These are phyloP conservation scores for Pittosporum tobira DNA, from an alignment of 129 eudicot species.

Conservation along the genomic window DNA sequence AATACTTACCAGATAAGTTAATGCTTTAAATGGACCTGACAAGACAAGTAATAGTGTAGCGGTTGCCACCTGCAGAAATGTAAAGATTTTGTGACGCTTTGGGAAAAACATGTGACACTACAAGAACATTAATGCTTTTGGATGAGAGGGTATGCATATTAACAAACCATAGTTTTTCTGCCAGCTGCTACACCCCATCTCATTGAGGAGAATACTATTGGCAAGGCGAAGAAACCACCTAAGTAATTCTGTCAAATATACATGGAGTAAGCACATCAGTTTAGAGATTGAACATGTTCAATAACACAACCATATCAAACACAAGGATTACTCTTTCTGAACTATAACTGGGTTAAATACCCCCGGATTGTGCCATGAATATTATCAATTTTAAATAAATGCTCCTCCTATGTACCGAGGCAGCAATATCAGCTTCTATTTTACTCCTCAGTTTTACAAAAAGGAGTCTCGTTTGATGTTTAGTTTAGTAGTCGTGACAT, in stretches of 20 bases:
- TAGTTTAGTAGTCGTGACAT: not conserved
- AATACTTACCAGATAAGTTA: slow-evolving; percentile 72
- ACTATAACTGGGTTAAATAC: too few species aligned
- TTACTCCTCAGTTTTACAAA: too few species aligned
- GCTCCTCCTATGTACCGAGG: not conserved
- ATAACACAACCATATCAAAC: too few species aligned
- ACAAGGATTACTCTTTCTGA: not conserved
- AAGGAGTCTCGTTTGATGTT: not conserved
- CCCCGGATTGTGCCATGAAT: too few species aligned
- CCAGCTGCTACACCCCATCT: slow-evolving; percentile 84
- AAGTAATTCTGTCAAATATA: slow-evolving; percentile 66
- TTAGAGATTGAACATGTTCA: not conserved
- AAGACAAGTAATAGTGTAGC: slow-evolving; percentile 62
- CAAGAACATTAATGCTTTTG: too few species aligned
- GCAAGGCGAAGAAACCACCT: slow-evolving; percentile 89
- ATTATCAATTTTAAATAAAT: too few species aligned
- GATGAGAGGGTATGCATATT: not conserved
- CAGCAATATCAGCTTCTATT: not conserved
- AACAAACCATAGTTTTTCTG: slow-evolving; percentile 68
- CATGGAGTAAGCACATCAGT: slow-evolving; percentile 2
- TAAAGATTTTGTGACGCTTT: not conserved
- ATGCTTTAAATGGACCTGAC: slow-evolving; percentile 84
- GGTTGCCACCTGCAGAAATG: too few species aligned
- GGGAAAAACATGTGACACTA: too few species aligned
- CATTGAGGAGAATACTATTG: slow-evolving; percentile 81